These are phyloP conservation scores for Globisporangium emineosum DNA, from an alignment of 352 stramenopile genomes.

Conservation along the genomic window DNA sequence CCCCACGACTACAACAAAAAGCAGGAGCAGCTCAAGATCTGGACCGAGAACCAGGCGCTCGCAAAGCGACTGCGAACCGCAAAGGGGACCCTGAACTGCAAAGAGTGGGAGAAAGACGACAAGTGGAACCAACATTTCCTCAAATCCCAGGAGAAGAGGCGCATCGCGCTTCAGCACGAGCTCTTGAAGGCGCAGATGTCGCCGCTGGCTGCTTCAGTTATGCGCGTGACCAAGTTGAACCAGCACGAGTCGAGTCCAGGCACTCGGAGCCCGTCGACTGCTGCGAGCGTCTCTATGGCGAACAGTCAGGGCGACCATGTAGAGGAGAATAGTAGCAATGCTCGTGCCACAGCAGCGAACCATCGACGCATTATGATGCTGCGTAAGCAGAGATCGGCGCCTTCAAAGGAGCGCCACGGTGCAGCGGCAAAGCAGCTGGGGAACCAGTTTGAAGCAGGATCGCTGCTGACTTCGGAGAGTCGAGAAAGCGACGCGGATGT, in stretches of 20 bases:
- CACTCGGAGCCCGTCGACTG: conserved; percentile 5
- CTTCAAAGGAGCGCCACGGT: not conserved
- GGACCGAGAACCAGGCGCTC: conserved; percentile 68
- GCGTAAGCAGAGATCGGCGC: conserved; percentile 30
- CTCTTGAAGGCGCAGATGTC: conserved; percentile 40
- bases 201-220: conserved; percentile 33
- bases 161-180: conserved; percentile 51
- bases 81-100: conserved; percentile 61
- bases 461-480: not conserved
- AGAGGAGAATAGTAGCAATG: conserved; percentile 10
- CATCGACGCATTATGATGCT: conserved; percentile 59
- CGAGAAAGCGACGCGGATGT: conserved; percentile 33
- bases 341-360: conserved; percentile 38
- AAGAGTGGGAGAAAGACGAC: conserved; percentile 70
- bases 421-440: not conserved
- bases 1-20: conserved; percentile 57
- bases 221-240: conserved; percentile 27
- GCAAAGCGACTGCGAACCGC: conserved; percentile 58
- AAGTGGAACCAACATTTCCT: conserved; percentile 74
- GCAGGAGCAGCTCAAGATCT: conserved; percentile 71
- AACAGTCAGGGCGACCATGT: not conserved
- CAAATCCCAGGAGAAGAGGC: conserved; percentile 49
- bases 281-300: not conserved
- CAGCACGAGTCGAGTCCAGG: conserved; percentile 15
- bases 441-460: conserved; percentile 7